Percentiles rank a stretch among this genome's conserved stretches.
Evolutionary conservation across 306 rosid genomes (phyloP).

Genomic region (Pachyrhizus erosus): DNA sequence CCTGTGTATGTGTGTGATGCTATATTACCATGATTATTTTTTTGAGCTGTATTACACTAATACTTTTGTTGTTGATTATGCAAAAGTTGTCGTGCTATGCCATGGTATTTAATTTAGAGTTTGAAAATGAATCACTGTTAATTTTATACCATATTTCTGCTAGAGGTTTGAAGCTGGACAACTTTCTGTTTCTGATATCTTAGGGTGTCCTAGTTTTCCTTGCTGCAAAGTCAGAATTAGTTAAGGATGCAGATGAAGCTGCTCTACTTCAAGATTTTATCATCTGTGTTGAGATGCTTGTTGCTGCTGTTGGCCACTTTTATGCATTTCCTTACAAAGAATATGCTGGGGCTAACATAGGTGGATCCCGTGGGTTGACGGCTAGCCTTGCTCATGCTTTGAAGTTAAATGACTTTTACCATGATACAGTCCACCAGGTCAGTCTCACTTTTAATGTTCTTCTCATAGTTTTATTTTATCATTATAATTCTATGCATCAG

Average conservation of each 20-base stretch:
- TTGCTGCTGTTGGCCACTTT: slow-evolving; percentile 87
- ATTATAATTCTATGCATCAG: background rate
- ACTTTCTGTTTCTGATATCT: slow-evolving; percentile 38
- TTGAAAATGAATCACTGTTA: background rate
- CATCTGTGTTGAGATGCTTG: slow-evolving; percentile 88
- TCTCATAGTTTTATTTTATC: background rate
- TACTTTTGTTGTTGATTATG: background rate
- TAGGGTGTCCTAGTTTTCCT: slow-evolving; percentile 92
- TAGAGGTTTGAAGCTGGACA: slow-evolving; percentile 26
- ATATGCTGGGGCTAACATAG: slow-evolving; percentile 90
- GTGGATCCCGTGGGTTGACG: slow-evolving; percentile 66
- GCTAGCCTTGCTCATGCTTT: slow-evolving; percentile 89
- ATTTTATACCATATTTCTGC: background rate
- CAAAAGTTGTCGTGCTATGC: background rate
- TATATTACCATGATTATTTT: background rate
- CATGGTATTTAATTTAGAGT: slow-evolving; percentile 10
- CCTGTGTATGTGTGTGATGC: background rate
- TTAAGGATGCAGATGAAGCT: slow-evolving; percentile 82
- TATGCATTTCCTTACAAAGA: slow-evolving; percentile 96
- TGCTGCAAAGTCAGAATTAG: slow-evolving; percentile 78
- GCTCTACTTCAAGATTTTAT: slow-evolving; percentile 78
- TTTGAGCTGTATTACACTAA: background rate
- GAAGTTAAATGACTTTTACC: slow-evolving; percentile 83
- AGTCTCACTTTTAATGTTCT: slow-evolving; percentile 30
- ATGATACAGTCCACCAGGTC: slow-evolving; percentile 95